Base-by-base conservation (phyloP, 441 rosid genomes). In the Eruca vesicaria region DNA sequence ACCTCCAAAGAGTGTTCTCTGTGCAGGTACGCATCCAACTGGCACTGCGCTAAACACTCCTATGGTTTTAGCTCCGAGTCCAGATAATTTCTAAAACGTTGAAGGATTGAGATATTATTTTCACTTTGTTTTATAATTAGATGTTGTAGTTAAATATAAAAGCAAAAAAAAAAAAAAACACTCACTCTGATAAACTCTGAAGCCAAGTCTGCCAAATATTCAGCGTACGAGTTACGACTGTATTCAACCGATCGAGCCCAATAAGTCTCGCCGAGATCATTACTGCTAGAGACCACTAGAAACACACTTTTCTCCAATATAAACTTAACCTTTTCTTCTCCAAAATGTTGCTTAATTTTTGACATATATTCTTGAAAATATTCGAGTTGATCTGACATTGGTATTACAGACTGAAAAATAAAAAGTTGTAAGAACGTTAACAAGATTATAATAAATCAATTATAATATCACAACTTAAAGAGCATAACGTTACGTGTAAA, bases 181-280 rank as follows among this genome's bases (percentile, higher is more conserved):
- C 66, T 72, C 80, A 89, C 90, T 69, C 68, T 70, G 9, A 84
- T 41, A 68, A 87, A 87, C 4, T 66, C 18, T 2, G 84, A 64
- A 67, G 90, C 87, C 3, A 71, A 69, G 14, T 52, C 66, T 26
- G 63, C 79, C 52, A 88, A 36, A 14, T 84, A 57, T 59, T 85
- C 81, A 4, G 86, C 80, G 65, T 88, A 88, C 38, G 87, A 63
- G 26, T 12, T 64, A 41, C 72, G 73, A 83, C 28, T 3, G 61
- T 10, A 10, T 80, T 76, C 16, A 18, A 12, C 0, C 0, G 79
- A 69, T 73, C 14, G 75, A 60, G 4, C 19, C 57, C 23, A 73
- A 82, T 87, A 90, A 50, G 88, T 85, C 52, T 79, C 81, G 8
- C 76, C 89, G 12, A 88, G 79, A 84, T 90, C 93, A n/a, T 86